These are phyloP conservation scores for Huiozyma naganishii DNA, from an alignment of 805 yeast species.

Conservation along the genomic window DNA sequence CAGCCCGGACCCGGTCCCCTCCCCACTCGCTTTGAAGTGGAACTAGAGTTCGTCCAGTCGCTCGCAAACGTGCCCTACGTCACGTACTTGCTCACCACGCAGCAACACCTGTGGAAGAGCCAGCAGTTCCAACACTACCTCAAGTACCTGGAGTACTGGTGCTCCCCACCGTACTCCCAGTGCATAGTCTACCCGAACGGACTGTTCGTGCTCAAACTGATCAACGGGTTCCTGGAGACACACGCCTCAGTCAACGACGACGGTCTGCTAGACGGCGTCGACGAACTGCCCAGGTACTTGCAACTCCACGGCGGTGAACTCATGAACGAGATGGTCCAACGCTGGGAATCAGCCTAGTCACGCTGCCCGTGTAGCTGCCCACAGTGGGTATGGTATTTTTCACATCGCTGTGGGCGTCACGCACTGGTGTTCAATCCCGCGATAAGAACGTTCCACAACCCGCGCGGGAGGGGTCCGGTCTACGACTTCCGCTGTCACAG, in stretches of 20 bases:
- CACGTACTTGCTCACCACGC: constrained; percentile 70
- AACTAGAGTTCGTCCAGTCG: constrained; percentile 72
- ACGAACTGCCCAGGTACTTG: constrained; percentile 44
- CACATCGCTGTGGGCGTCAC: no score
- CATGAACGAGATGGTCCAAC: constrained; percentile 67
- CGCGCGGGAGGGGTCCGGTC: no score
- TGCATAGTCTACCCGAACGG: constrained; percentile 67
- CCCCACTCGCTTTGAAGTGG: constrained; percentile 43
- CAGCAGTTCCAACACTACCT: constrained; percentile 60
- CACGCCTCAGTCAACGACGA: constrained; percentile 33
- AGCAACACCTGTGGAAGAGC: constrained; percentile 52
- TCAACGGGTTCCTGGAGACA: constrained; percentile 26
- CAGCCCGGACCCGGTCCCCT: neutral
- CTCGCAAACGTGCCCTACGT: constrained; percentile 83
- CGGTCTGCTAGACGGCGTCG: constrained; percentile 35
- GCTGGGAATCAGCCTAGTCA: constrained; percentile 42
- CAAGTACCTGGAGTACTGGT: constrained; percentile 79
- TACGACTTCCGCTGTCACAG: no score
- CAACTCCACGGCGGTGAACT: constrained; percentile 26
- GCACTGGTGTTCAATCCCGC: no score
- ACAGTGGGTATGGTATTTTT: no score
- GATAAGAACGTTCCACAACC: no score
- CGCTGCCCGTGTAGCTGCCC: no score
- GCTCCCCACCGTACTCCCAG: constrained; percentile 51
- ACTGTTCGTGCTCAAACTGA: constrained; percentile 62